phyloP scores from a whole-genome alignment of 2,329 filamentous ascomycete genomes.

The Sclerotinia spermophila region DNA sequence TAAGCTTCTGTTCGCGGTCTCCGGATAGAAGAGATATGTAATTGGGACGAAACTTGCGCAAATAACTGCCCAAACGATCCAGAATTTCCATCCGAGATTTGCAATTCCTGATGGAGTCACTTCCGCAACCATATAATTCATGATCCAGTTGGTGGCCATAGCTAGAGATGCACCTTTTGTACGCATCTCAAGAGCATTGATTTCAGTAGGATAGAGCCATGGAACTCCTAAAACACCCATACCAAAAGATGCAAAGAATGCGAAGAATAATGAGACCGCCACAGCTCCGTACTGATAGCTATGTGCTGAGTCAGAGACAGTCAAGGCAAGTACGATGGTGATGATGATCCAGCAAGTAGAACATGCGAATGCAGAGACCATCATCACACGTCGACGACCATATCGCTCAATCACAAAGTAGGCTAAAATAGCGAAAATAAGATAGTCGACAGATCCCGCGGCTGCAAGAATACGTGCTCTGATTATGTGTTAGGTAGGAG shows the following conservation, averaged over 20 bases:
- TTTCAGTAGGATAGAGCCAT: constrained; percentile 54
- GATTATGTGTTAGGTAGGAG: constrained; percentile 2
- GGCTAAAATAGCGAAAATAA: constrained; percentile 41
- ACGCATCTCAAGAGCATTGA: constrained; percentile 49
- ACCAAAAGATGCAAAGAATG: constrained; percentile 57
- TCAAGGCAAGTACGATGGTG: constrained; percentile 35
- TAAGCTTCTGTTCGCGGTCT: constrained; percentile 48
- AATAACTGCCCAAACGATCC: constrained; percentile 39
- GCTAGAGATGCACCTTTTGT: constrained; percentile 56
- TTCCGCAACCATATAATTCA: constrained; percentile 49
- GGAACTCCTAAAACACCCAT: constrained; percentile 31
- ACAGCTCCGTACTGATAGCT: constrained; percentile 48
- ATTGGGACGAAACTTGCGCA: constrained; percentile 40
- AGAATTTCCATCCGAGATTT: constrained; percentile 39
- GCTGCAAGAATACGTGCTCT: constrained; percentile 44
- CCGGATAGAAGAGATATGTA: constrained; percentile 49
- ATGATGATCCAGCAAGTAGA: constrained; percentile 46
- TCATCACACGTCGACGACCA: constrained; percentile 68
- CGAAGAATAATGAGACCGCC: constrained; percentile 41
- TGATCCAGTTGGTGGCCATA: constrained; percentile 45
- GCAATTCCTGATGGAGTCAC: constrained; percentile 39
- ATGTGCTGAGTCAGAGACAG: constrained; percentile 28
- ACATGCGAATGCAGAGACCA: constrained; percentile 40
- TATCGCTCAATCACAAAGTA: constrained; percentile 45
- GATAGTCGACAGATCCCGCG: constrained; percentile 47